These are phyloP conservation scores for Hypocreales sp. DNA, from an alignment of 2,329 filamentous ascomycete genomes.

Conservation along the genomic window DNA sequence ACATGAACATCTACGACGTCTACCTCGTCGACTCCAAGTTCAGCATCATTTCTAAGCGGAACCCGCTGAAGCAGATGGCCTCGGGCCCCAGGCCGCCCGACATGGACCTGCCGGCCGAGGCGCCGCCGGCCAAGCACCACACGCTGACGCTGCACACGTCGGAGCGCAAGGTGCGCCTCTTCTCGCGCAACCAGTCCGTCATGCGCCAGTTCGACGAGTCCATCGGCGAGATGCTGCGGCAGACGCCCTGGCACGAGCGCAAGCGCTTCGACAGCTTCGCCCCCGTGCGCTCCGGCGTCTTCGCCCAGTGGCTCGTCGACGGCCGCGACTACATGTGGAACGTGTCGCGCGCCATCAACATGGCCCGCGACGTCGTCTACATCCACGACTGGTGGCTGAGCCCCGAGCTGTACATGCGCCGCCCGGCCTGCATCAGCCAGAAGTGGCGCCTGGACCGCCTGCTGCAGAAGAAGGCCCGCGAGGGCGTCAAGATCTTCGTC, in stretches of 20 bases:
- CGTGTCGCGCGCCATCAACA: conserved; percentile 87
- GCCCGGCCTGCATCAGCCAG: conserved; percentile 88
- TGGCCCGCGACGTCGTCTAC: conserved; percentile 95
- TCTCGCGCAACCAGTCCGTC: conserved; percentile 81
- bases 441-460: conserved; percentile 93
- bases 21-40: conserved; percentile 92
- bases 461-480: conserved; percentile 80
- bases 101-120: conserved; percentile 24
- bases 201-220: conserved; percentile 89
- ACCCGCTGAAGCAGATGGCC: conserved; percentile 33
- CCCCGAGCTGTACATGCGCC: conserved; percentile 86
- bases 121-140: conserved; percentile 49
- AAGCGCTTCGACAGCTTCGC: conserved; percentile 92
- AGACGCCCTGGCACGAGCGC: conserved; percentile 66
- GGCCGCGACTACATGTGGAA: conserved; percentile 99
- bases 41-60: conserved; percentile 59
- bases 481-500: conserved; percentile 94
- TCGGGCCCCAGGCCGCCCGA: conserved; percentile 44
- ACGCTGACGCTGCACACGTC: conserved; percentile 78
- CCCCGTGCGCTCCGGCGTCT: conserved; percentile 71
- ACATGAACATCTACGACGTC: conserved; percentile 97
- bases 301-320: conserved; percentile 93
- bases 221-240: conserved; percentile 68
- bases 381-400: conserved; percentile 99
- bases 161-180: conserved; percentile 79